Conservation (phyloP, 169 alveolate genomes). For the Plasmodium berghei region DNA sequence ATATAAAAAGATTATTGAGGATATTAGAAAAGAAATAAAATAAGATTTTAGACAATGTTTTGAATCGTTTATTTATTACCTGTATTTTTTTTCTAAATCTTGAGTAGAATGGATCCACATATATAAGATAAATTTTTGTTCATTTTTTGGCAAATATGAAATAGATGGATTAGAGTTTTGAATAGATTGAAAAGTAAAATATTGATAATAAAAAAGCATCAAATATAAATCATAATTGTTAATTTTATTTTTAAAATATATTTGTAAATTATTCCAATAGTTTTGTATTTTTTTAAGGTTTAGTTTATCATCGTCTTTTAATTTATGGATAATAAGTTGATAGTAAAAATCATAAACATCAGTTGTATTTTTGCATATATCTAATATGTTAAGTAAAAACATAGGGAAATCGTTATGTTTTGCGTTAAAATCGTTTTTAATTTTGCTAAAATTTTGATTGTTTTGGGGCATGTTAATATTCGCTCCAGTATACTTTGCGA, state of each 20-base stretch:
- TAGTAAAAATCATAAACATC: slow-evolving; percentile 68
- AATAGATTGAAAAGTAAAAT: slow-evolving; percentile 44
- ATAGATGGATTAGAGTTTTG: background rate
- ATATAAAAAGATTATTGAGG: no score
- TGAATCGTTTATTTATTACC: background rate
- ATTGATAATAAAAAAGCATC: slow-evolving; percentile 63
- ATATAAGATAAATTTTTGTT: slow-evolving; percentile 35
- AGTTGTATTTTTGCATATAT: slow-evolving; percentile 24
- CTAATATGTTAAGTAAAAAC: slow-evolving; percentile 30
- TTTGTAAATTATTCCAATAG: slow-evolving; percentile 16
- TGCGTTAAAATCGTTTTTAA: background rate
- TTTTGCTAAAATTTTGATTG: background rate
- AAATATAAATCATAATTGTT: slow-evolving; percentile 35
- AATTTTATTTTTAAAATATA: slow-evolving; percentile 29
- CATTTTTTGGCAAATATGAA: slow-evolving; percentile 10
- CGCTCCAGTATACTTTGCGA: background rate
- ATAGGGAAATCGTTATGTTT: slow-evolving; percentile 12
- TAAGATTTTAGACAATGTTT: no score
- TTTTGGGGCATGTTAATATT: no score
- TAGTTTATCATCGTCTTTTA: slow-evolving; percentile 35
- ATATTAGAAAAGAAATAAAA: no score
- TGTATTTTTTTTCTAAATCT: slow-evolving; percentile 16
- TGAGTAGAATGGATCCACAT: slow-evolving; percentile 35
- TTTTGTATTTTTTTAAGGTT: slow-evolving; percentile 31
- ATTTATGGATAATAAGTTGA: slow-evolving; percentile 24